Conservation (phyloP, 2,329 filamentous ascomycete genomes). For the Hypoxylon rubiginosum region DNA sequence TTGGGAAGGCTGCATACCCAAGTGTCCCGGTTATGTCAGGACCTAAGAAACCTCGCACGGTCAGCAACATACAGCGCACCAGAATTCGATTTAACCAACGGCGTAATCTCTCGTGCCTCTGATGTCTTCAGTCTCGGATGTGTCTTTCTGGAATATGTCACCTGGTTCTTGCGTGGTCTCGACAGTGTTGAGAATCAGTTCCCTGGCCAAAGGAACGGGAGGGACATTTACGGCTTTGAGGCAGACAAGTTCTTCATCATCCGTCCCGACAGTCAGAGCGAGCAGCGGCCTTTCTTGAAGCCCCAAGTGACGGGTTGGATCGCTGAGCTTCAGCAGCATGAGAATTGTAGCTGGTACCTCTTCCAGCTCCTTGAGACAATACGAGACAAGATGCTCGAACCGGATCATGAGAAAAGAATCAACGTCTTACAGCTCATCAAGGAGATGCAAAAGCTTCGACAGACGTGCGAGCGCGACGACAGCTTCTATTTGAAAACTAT, state of each 20-base stretch:
- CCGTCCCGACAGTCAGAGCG: not conserved
- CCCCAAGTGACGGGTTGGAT: slow-evolving; percentile 35
- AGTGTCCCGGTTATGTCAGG: slow-evolving; percentile 49
- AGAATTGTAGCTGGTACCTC: slow-evolving; percentile 30
- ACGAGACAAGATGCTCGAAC: slow-evolving; percentile 38
- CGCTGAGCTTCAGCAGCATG: slow-evolving; percentile 13
- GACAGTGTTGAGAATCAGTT: slow-evolving; percentile 37
- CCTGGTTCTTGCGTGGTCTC: slow-evolving; percentile 51
- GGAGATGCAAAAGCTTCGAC: slow-evolving; percentile 21
- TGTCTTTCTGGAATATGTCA: slow-evolving; percentile 54
- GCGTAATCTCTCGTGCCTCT: slow-evolving; percentile 51
- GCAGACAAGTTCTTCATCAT: slow-evolving; percentile 44
- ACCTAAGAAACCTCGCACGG: slow-evolving; percentile 22
- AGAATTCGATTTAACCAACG: slow-evolving; percentile 49
- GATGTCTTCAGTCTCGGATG: slow-evolving; percentile 57
- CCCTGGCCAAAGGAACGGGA: slow-evolving; percentile 2
- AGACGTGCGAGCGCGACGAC: slow-evolving; percentile 12
- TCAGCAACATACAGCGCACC: slow-evolving; percentile 57
- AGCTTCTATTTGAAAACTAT: slow-evolving; percentile 31
- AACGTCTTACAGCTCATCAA: slow-evolving; percentile 12
- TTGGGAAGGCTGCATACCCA: slow-evolving; percentile 52
- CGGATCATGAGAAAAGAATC: slow-evolving; percentile 24
- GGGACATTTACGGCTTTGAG: slow-evolving; percentile 28
- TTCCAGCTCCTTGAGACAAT: slow-evolving; percentile 37
- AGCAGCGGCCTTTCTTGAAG: slow-evolving; percentile 31